These are phyloP conservation scores for Microbotryomycetes sp. DNA, from an alignment of 1,284 basidiomycete genomes.

Conservation along the genomic window DNA sequence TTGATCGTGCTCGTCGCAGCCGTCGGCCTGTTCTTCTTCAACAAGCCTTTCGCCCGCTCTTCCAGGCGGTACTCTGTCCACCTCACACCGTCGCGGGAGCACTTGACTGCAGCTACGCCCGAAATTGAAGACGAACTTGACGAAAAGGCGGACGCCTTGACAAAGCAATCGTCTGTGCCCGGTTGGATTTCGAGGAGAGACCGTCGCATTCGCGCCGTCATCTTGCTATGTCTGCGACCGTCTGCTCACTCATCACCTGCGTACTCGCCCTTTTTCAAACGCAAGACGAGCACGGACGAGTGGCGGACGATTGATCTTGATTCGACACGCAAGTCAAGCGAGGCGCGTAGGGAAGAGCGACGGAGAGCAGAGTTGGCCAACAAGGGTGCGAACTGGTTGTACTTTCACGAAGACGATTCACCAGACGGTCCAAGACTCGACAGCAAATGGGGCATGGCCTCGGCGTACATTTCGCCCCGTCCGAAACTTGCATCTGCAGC, in stretches of 20 bases:
- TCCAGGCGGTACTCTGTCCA: background rate
- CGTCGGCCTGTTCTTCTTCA: background rate
- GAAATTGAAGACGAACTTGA: background rate
- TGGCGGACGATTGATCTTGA: background rate
- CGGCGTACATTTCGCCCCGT: background rate
- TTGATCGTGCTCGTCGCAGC: slow-evolving; percentile 5
- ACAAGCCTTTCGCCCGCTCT: background rate
- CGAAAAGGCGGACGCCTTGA: background rate
- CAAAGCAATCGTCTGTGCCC: background rate
- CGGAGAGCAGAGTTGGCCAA: background rate
- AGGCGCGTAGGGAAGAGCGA: background rate
- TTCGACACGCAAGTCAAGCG: background rate
- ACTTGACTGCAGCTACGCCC: background rate
- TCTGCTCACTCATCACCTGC: slow-evolving; percentile 2
- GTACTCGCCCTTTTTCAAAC: slow-evolving; percentile 1
- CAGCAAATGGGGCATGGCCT: background rate
- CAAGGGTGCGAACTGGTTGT: background rate
- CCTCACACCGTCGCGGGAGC: background rate
- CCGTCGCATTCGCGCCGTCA: slow-evolving; percentile 12
- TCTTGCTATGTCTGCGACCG: slow-evolving; percentile 14
- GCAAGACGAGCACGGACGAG: background rate
- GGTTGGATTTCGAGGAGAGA: slow-evolving; percentile 11
- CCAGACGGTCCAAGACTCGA: background rate
- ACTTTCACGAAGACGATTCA: background rate
- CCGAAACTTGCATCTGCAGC: background rate